Base-by-base conservation (phyloP, 768 basidiomycete genomes). In the Lactarius hengduanensis region DNA sequence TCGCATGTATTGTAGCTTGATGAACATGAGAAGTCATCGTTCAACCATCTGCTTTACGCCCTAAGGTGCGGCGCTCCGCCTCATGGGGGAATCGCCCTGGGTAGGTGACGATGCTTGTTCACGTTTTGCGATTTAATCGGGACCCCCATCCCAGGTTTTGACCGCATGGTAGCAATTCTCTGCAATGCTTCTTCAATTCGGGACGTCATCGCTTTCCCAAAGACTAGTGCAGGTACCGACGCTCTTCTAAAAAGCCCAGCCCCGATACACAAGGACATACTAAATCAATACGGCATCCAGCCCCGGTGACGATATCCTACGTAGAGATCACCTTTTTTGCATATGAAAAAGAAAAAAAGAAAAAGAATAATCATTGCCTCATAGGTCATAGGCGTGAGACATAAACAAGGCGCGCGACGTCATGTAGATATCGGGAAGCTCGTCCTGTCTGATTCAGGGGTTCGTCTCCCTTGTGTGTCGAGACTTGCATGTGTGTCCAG, bases 121-220 rank as follows among this genome's bases (percentile, higher is more conserved):
- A 2, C 47, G 36, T 16, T 22, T 47, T n/a, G 32, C 41, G 18
- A 15, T 7, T 57, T 40, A 32, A 59, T 59, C 43, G 28, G 58
- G n/a, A 34, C 18, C 4, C 34, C 59, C 28, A 47, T 38, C 36
- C 26, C 75, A 96, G 95, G 95, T 56, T 92, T 98, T 71, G 96
- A 98, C 81, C 86, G 96, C 40, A 79, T 98, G 68, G 90, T 97
- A 86, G 83, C 94, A 15, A 94, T 96, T 69, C 83, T 98, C 3
- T 95, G 93, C 80, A 86, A 87, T 69, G 84, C 93, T 4, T 83
- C 84, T 65, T 94, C 94, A 45, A 98, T 98, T 71, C 84, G 94
- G 67, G 94, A 97, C 72, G 96, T 98, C 70, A 96, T 98, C 70
- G 96, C 96, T 22, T 98, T 98, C 80, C 96, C 96, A 10, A 98